phyloP scores from a whole-genome alignment of 2,329 filamentous ascomycete genomes.

The Apiospora kogelbergensis region DNA sequence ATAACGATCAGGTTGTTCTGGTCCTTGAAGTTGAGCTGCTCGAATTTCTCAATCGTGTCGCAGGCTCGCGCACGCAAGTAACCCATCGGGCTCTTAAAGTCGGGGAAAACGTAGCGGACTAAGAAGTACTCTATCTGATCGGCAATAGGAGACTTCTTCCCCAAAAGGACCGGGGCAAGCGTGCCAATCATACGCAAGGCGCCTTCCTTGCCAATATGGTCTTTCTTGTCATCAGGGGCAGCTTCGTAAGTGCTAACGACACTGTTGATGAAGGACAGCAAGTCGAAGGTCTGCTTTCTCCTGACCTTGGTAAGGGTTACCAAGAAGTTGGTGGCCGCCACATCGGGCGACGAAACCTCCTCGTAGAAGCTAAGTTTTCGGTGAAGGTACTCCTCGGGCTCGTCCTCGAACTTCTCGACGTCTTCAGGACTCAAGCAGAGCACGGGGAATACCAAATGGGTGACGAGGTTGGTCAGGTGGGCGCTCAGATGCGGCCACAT shows the following conservation, averaged over 20 bases:
- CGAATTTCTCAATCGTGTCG: conserved; percentile 97
- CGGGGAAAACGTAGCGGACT: conserved; percentile 95
- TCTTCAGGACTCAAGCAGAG: conserved; percentile 91
- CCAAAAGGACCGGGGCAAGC: conserved; percentile 86
- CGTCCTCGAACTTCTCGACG: conserved; percentile 87
- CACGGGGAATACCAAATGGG: conserved; percentile 93
- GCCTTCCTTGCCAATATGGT: conserved; percentile 93
- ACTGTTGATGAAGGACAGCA: conserved; percentile 91
- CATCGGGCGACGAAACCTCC: conserved; percentile 91
- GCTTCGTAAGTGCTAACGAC: conserved; percentile 91
- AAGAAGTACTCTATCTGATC: conserved; percentile 99
- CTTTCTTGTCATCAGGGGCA: conserved; percentile 84
- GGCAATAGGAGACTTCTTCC: conserved; percentile 97
- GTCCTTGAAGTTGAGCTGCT: conserved; percentile 96
- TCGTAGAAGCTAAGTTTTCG: conserved; percentile 98
- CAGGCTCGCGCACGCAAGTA: conserved; percentile 93
- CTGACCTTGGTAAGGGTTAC: conserved; percentile 91
- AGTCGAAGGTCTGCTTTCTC: conserved; percentile 92
- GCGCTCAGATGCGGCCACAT: conserved; percentile 96
- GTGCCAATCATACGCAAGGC: conserved; percentile 97
- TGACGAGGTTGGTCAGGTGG: conserved; percentile 89
- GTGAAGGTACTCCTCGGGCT: conserved; percentile 95
- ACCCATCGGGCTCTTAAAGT: conserved; percentile 89
- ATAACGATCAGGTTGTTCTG: conserved; percentile 93
- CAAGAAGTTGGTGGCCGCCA: conserved; percentile 94